phyloP scores from a whole-genome alignment of 2,329 filamentous ascomycete genomes.

The Alternaria solani region DNA sequence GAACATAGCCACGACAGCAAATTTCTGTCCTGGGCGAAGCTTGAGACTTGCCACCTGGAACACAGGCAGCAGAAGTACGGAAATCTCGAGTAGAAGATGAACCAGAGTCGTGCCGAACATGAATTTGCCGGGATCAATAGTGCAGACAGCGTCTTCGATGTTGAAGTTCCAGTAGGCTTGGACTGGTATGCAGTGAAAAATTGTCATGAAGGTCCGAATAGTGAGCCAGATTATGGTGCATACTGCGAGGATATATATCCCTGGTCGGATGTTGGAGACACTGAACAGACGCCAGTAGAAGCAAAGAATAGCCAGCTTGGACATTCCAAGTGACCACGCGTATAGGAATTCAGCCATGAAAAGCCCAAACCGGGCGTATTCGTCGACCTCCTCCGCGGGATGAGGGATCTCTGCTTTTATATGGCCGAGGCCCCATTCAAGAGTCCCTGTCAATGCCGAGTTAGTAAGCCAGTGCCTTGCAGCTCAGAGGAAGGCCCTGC shows the following conservation, averaged over 20 bases:
- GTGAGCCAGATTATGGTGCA: neutral
- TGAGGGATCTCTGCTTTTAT: neutral
- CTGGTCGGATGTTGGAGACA: neutral
- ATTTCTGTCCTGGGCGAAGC: neutral
- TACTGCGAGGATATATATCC: neutral
- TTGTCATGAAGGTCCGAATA: neutral
- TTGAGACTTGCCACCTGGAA: neutral
- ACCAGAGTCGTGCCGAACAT: neutral
- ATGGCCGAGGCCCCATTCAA: neutral
- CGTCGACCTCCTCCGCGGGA: neutral
- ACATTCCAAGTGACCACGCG: neutral
- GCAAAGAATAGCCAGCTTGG: neutral
- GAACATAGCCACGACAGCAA: conserved; percentile 5
- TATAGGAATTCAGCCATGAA: neutral
- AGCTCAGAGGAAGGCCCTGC: neutral
- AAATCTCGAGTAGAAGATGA: neutral
- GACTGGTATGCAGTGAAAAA: neutral
- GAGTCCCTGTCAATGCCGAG: neutral
- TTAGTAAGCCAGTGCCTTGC: neutral
- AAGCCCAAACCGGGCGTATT: neutral
- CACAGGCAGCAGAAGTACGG: neutral
- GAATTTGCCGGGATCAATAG: neutral
- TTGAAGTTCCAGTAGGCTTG: neutral
- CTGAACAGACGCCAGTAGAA: neutral
- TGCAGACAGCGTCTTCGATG: neutral